Base-by-base conservation (phyloP, 2,329 filamentous ascomycete genomes). In the Botrytis medusae region DNA sequence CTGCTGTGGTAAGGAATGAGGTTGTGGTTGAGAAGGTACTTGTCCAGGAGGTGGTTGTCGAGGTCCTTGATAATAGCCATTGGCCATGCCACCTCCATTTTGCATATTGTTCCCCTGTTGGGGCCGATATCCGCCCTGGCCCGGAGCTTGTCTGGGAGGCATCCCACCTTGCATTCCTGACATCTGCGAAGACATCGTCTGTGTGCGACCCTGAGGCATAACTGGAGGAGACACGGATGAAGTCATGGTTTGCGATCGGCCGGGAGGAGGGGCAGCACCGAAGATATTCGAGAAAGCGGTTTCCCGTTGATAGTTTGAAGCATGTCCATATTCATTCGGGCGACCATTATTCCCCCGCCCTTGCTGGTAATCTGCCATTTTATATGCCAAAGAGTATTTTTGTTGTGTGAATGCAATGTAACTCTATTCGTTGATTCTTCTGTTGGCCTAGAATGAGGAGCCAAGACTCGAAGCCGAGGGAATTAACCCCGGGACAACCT, bases 261-360 rank as follows among this genome's bases (percentile, higher is more conserved):
- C 95, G 63, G 93, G 90, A 64, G 94, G 94, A 76, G 93, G 94
- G 77, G 93, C 88, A 77, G 90, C 91, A 78, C 95, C 96, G 82
- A 98, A 99, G 81, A 98, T 98, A 84, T 95, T 95, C 77, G 93
- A 94, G 83, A 97, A 99, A 77, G 95, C 96, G 78, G 94, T 93
- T 89, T 99, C 95, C 84, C 96, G 92, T 84, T 96, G 93, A 80
- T 86, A 87, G 81, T 87, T 87, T 76, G 86, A 84, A 72, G 85
- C 80, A 86, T 84, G 77, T 77, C 86, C 80, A 75, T 81, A 81
- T 59, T 80, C 79, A 76, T 79, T 81, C 71, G 80, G 81, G 75
- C 77, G 80, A 68, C 75, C 85, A 82, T 81, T 87, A 84, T 83
- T 89, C 86, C 80, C 87, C 81, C 89, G 86, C 79, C 88, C 87